These are phyloP conservation scores for Zea luxurians DNA, from an alignment of 176 grass and related monocot genomes.

Conservation along the genomic window DNA sequence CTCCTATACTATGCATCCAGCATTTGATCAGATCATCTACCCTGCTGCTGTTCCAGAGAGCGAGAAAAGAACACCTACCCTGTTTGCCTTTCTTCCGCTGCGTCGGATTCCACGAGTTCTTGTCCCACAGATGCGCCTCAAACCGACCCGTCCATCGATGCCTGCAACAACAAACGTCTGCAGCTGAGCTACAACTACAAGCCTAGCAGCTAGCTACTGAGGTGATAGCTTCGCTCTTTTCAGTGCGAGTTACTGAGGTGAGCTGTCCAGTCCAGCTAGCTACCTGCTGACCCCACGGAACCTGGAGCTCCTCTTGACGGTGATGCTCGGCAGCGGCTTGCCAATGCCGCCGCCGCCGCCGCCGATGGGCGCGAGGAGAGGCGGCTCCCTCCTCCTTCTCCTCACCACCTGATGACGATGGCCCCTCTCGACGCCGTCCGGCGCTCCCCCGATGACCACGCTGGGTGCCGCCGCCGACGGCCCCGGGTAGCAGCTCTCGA, in stretches of 20 bases:
- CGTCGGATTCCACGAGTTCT: conserved; percentile 66
- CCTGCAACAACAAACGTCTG: conserved; percentile 26
- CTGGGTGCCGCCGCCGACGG: neutral
- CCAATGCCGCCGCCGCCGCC: conserved; percentile 15
- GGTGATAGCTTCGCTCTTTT: no score
- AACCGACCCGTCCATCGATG: conserved; percentile 68
- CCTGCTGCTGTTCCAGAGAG: neutral
- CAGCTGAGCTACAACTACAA: no score
- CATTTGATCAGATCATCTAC: conserved; percentile 1
- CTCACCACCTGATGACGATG: conserved; percentile 26
- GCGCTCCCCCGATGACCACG: neutral
- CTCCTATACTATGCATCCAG: neutral
- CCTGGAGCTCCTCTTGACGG: conserved; percentile 67
- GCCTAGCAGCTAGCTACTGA: no score
- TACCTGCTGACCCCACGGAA: conserved; percentile 76
- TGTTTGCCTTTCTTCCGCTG: conserved; percentile 81
- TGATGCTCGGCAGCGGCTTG: conserved; percentile 24
- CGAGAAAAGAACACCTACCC: conserved; percentile 29
- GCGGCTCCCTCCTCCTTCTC: conserved; percentile 45
- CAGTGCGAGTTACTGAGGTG: neutral
- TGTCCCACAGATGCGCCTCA: conserved; percentile 79
- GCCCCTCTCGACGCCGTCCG: neutral
- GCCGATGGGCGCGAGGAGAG: conserved; percentile 15
- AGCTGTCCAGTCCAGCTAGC: neutral
- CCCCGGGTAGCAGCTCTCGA: conserved; percentile 29